phyloP scores from a whole-genome alignment of 2,329 filamentous ascomycete species.

The Colletotrichum gloeosporioides region DNA sequence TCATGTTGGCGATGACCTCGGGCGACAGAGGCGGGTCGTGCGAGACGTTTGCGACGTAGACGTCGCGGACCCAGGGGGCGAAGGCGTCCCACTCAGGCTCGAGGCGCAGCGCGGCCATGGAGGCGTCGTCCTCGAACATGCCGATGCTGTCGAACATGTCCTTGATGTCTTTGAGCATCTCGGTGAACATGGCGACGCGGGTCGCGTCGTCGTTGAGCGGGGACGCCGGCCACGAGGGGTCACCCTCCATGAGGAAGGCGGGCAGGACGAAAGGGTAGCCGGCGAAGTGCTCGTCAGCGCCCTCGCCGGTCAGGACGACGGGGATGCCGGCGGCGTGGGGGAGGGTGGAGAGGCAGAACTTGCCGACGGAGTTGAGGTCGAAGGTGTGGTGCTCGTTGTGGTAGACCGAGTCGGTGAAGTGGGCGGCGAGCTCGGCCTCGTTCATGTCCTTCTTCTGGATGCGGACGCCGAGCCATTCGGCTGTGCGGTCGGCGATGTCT shows the following conservation, averaged over 20 bases:
- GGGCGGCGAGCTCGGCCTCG: slow-evolving; percentile 31
- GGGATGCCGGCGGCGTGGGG: slow-evolving; percentile 52
- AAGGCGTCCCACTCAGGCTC: slow-evolving; percentile 17
- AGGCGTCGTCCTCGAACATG: slow-evolving; percentile 17
- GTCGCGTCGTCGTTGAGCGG: neutral
- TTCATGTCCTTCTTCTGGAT: slow-evolving; percentile 28
- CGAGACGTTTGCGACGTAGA: slow-evolving; percentile 22
- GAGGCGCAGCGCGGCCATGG: neutral
- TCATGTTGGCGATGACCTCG: slow-evolving; percentile 27
- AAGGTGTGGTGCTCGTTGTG: slow-evolving; percentile 37
- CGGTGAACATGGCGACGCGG: slow-evolving; percentile 1
- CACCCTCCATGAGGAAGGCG: slow-evolving; percentile 55
- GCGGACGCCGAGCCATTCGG: slow-evolving; percentile 36
- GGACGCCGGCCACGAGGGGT: slow-evolving; percentile 38
- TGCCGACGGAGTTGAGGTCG: slow-evolving; percentile 59
- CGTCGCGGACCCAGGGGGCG: slow-evolving; percentile 18
- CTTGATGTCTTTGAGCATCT: slow-evolving; percentile 9
- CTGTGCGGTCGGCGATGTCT: slow-evolving; percentile 36
- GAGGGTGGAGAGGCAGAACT: slow-evolving; percentile 53
- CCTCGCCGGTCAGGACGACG: slow-evolving; percentile 59
- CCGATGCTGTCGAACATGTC: slow-evolving; percentile 15
- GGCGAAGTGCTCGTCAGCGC: slow-evolving; percentile 59
- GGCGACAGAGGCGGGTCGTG: slow-evolving; percentile 12
- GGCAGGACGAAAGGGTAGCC: slow-evolving; percentile 53
- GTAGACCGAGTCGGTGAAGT: slow-evolving; percentile 34